Evolutionary conservation across 2,329 filamentous ascomycete genomes (phyloP).

Genomic region (Curvularia sp.): DNA sequence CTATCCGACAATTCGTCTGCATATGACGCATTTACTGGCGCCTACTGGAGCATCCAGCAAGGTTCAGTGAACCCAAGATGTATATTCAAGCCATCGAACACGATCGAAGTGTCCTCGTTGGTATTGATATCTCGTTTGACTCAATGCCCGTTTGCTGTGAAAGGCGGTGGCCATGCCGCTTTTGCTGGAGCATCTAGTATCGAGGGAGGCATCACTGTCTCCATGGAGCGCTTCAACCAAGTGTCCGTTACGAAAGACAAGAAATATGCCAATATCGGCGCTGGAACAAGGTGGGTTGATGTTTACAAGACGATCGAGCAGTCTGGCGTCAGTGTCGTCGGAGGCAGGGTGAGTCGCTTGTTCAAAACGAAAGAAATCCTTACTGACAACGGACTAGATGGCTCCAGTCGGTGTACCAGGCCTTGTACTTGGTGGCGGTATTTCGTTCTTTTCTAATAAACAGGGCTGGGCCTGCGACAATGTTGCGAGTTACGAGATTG

Average conservation of each 20-base stretch:
- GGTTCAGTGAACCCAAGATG: conserved; percentile 32
- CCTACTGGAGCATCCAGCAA: conserved; percentile 42
- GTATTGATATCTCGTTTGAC: conserved; percentile 33
- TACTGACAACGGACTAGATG: conserved; percentile 20
- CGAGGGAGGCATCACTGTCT: conserved; percentile 53
- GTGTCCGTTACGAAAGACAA: conserved; percentile 35
- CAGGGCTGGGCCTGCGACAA: conserved; percentile 39
- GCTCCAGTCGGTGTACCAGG: conserved; percentile 42
- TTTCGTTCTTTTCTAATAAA: conserved; percentile 34
- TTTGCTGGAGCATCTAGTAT: conserved; percentile 53
- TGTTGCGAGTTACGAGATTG: conserved; percentile 38
- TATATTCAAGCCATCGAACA: conserved; percentile 35
- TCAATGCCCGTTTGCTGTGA: conserved; percentile 52
- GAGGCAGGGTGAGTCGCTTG: conserved; percentile 39
- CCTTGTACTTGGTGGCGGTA: conserved; percentile 40
- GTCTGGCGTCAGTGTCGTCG: conserved; percentile 38
- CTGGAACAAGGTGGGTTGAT: conserved; percentile 46
- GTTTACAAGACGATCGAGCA: conserved; percentile 42
- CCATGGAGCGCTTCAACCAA: conserved; percentile 45
- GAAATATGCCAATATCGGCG: conserved; percentile 35
- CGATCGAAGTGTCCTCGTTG: conserved; percentile 28
- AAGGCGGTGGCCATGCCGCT: conserved; percentile 54
- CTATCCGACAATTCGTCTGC: conserved; percentile 18
- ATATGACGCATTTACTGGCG: conserved; percentile 32
- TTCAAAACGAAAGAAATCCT: conserved; percentile 13